phyloP scores from a whole-genome alignment of 306 rosid genomes.

The Quercus mongolica region DNA sequence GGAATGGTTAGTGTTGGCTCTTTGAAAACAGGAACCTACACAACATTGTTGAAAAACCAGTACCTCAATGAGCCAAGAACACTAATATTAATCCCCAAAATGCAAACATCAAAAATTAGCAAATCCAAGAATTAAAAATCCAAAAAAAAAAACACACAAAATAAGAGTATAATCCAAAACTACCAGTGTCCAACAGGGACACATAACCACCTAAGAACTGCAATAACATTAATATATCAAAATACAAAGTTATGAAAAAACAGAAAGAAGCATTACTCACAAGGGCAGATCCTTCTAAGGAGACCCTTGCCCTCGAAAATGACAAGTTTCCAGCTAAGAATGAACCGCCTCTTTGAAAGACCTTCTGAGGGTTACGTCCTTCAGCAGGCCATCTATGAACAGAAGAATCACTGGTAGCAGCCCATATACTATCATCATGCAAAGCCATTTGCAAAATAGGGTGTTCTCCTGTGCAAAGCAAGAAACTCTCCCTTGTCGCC shows the following conservation, averaged over 20 bases:
- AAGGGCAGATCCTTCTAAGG: slow-evolving; percentile 85
- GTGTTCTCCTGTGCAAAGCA: slow-evolving; percentile 88
- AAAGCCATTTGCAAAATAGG: slow-evolving; percentile 83
- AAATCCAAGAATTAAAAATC: not conserved
- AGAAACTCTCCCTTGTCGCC: slow-evolving; percentile 94
- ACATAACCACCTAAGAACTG: not conserved
- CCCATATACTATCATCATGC: slow-evolving; percentile 85
- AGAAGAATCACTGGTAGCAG: slow-evolving; percentile 86
- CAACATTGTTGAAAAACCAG: slow-evolving; percentile 21
- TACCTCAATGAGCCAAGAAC: slow-evolving; percentile 14
- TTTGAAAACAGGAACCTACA: slow-evolving; percentile 86
- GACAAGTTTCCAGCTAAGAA: slow-evolving; percentile 95
- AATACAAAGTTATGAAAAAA: not conserved
- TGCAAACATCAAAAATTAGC: slow-evolving; percentile 3
- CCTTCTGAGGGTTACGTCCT: slow-evolving; percentile 75
- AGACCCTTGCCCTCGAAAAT: slow-evolving; percentile 91
- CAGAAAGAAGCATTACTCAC: slow-evolving; percentile 48
- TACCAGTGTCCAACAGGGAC: not conserved
- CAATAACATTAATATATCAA: not conserved
- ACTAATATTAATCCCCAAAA: slow-evolving; percentile 15
- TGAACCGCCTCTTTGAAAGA: slow-evolving; percentile 78
- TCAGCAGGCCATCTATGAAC: slow-evolving; percentile 92
- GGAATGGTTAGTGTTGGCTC: slow-evolving; percentile 69
- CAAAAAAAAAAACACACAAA: not conserved
- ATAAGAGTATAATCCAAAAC: not conserved